Evolutionary conservation across 805 yeast genomes (phyloP), one percentile per base, ranked within the genome.

Genomic region (Komagataella pastoris): DNA sequence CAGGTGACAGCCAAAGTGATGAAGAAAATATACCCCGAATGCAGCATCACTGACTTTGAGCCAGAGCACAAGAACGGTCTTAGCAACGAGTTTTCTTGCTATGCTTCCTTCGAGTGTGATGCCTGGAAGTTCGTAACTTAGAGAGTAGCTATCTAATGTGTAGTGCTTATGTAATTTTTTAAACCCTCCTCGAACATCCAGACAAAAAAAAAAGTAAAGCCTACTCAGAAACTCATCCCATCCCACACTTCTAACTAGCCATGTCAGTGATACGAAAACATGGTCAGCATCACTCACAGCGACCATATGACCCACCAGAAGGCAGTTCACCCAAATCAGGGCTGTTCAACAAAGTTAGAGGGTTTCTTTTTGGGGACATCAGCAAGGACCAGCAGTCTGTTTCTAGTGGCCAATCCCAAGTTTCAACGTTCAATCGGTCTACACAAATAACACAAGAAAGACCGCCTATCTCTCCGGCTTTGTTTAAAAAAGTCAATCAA

Each of bases 1-100:
- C 96, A 89, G 67, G 75, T 96, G 64, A 89, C 90, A 90, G 71
- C 72, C 19, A 75, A 75, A 2, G 65, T 84, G n/a, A 78, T 88
- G 43, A 61, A 68, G 40, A 67, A 73, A 49, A 75, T 75, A 17
- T 88, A 88, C 59, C 86, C 88, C 4, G 85, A 75, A 47, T 73
- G 83, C 1, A 59, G 68, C 19, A 72, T 81, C 50, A 89, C 96
- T 0, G 69, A 74, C 43, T 89, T 85, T 62, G 62, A 66, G 46
- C 97, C 97, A 1, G 84, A 83, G 57, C 97, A 89, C 61, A 82
- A 81, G 53, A 85, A 86, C 59, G 95, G 96, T 0, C 72, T 89
- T 54, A 83, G 90, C 61, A 89, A 89, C 62, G 97, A 89, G 65
- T 89, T 87, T 65, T 71, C 86, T 59, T 88, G 96, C 59, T 89